Conservation (phyloP, 768 basidiomycete species). For the Cystobasidiopsis lactophilus region DNA sequence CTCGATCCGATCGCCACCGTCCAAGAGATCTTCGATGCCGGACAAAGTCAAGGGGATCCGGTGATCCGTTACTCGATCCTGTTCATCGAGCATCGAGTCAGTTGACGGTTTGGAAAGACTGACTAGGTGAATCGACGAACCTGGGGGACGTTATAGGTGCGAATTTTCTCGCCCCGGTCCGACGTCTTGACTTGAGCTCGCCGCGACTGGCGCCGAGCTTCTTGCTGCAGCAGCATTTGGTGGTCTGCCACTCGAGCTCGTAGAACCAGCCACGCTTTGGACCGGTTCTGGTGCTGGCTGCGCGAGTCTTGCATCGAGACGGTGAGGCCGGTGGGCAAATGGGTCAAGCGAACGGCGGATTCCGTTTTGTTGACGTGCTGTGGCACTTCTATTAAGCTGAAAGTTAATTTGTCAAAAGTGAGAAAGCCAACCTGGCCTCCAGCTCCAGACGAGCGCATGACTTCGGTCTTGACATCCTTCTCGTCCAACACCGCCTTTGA, state of each 20-base stretch:
- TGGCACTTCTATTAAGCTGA: neutral
- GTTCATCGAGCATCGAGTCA: slow-evolving; percentile 1
- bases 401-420: neutral
- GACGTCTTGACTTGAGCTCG: slow-evolving; percentile 53
- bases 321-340: slow-evolving; percentile 73
- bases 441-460: slow-evolving; percentile 90
- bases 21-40: slow-evolving; percentile 28
- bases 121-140: too few species aligned
- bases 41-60: slow-evolving; percentile 50
- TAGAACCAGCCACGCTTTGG: slow-evolving; percentile 80
- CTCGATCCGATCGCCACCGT: slow-evolving; percentile 23
- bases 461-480: slow-evolving; percentile 71
- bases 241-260: slow-evolving; percentile 62
- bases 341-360: slow-evolving; percentile 83
- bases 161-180: slow-evolving; percentile 78
- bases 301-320: slow-evolving; percentile 98
- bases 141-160: slow-evolving; percentile 89
- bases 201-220: slow-evolving; percentile 44
- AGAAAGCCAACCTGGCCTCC: slow-evolving; percentile 56
- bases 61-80: slow-evolving; percentile 88
- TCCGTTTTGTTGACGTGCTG: slow-evolving; percentile 98
- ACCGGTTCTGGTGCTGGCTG: slow-evolving; percentile 83
- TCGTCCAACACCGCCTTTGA: slow-evolving; percentile 45
- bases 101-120: neutral
- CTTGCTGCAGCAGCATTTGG: slow-evolving; percentile 47